Evolutionary conservation across 441 rosid genomes (phyloP).

Genomic region (Arabidopsis hybrid): DNA sequence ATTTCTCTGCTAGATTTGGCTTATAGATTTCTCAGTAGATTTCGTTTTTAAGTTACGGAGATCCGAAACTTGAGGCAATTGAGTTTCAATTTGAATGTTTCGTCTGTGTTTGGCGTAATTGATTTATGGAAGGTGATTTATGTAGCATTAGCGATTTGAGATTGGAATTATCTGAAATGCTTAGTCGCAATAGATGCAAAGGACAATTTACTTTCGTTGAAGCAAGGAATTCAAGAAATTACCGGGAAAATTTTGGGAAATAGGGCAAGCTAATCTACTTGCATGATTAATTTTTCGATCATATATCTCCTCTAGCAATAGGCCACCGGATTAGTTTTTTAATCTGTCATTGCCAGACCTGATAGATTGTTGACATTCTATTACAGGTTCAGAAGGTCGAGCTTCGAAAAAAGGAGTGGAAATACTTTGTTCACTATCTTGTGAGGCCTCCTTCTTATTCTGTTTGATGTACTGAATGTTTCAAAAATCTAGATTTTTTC

Average conservation of each 20-base stretch:
- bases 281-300: background rate
- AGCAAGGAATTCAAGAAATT: background rate
- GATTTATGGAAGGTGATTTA: background rate
- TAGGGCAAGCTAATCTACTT: background rate
- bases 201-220: background rate
- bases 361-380: slow-evolving; percentile 15
- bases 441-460: slow-evolving; percentile 54
- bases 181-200: background rate
- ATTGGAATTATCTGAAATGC: background rate
- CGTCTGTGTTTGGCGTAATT: slow-evolving; percentile 6
- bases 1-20: slow-evolving; percentile 1
- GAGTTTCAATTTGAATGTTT: slow-evolving; percentile 7
- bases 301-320: background rate
- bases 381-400: slow-evolving; percentile 91
- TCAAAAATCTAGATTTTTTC: slow-evolving; percentile 7
- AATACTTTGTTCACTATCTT: slow-evolving; percentile 95
- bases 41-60: slow-evolving; percentile 11
- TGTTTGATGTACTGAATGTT: slow-evolving; percentile 5
- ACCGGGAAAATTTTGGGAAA: background rate
- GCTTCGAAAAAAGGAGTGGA: slow-evolving; percentile 91
- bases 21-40: slow-evolving; percentile 20
- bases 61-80: slow-evolving; percentile 5
- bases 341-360: background rate
- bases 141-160: slow-evolving; percentile 10
- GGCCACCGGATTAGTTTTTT: background rate